Evolutionary conservation across 768 basidiomycete species (phyloP).

Genomic region (Lentinula raphanica): DNA sequence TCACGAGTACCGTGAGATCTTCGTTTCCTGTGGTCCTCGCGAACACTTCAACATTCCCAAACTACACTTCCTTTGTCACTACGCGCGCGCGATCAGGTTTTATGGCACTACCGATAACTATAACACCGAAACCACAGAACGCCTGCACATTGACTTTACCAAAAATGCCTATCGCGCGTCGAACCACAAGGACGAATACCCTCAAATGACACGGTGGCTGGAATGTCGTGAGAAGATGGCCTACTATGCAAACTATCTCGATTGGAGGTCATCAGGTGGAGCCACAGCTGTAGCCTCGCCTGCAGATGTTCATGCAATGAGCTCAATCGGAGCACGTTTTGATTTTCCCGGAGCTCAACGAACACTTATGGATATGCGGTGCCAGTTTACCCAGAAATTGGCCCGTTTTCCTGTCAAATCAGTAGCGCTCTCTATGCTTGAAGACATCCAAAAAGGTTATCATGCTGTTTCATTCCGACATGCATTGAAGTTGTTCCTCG

Average conservation of each 20-base stretch:
- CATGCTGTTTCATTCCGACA: not conserved
- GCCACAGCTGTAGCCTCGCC: no score
- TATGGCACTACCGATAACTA: slow-evolving; percentile 20
- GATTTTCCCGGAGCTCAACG: not conserved
- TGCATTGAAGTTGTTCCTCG: not conserved
- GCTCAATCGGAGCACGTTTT: not conserved
- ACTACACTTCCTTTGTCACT: no score
- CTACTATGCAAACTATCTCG: not conserved
- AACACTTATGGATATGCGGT: not conserved
- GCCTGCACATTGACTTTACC: slow-evolving; percentile 19
- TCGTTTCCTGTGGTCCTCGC: no score
- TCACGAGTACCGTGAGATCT: no score
- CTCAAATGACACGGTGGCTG: slow-evolving; percentile 8
- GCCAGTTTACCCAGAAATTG: not conserved
- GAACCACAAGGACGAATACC: slow-evolving; percentile 22
- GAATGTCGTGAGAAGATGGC: not conserved
- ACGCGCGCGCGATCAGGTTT: no score
- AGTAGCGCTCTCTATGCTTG: not conserved
- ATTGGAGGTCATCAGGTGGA: not conserved
- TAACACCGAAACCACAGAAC: slow-evolving; percentile 20
- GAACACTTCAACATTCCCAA: no score
- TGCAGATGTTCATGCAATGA: no score
- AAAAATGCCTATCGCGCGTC: slow-evolving; percentile 16
- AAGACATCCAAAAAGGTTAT: not conserved
- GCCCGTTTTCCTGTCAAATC: not conserved